Evolutionary conservation across 2,329 filamentous ascomycete species (phyloP), one percentile per base, ranked within the genome.

Genomic region (Gnomoniopsis sp.): DNA sequence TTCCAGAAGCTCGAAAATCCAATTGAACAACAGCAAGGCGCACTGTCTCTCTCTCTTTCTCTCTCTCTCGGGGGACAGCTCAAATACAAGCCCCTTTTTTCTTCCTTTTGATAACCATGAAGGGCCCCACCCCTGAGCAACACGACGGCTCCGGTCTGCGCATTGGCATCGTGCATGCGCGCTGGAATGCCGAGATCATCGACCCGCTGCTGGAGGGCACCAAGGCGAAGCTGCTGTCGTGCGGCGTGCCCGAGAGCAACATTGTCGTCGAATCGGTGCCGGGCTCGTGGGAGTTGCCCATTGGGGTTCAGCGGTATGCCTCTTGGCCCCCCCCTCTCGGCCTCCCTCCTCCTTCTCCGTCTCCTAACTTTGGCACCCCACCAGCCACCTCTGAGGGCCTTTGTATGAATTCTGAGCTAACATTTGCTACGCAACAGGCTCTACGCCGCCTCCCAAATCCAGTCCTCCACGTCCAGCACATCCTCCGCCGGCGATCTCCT

Each of bases 171-270:
- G 85, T 99, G 60, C 95, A 98, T 77, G 93, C 93, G 60, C 88
- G 95, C 69, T 99, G 95, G 95, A 99, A 99, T 79, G 82, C 82
- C 65, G 83, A 82, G 65, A 91, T 99, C 72, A 96, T 98, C 74
- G 87, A 90, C 60, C 87, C 91, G 55, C 86, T 99, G 58, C 82
- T 99, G 62, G 79, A 83, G 54, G 95, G 95, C 64, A 86, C 90
- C 49, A 90, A 88, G 75, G 88, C 88, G 67, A 88, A 88, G 70
- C 86, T 99, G 57, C 77, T 88, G 36, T 84, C 84, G 47, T 86
- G 88, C 55, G 95, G 95, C 57, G 93, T 99, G 58, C 87, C 87
- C 72, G 87, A 92, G 69, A 86, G 89, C 68, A 96, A 97, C 74
- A 96, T 99, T 69, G 85, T 93, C 56, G 78, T 93, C 43, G 89